These are phyloP conservation scores for Colletotrichum trifolii DNA, from an alignment of 2,329 filamentous ascomycete species.

Conservation along the genomic window DNA sequence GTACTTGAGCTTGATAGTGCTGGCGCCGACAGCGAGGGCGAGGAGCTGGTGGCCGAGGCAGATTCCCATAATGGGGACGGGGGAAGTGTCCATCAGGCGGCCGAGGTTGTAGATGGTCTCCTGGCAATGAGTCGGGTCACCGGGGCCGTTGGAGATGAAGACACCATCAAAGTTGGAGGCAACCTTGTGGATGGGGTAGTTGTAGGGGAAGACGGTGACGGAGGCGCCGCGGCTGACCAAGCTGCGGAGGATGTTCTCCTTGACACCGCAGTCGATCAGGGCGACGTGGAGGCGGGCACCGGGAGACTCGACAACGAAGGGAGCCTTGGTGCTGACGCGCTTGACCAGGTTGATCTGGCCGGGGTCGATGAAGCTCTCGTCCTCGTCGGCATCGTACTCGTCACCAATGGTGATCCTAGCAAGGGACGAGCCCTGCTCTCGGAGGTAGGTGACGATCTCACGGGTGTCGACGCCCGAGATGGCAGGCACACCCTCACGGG, in stretches of 20 bases:
- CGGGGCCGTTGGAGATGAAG: slow-evolving; percentile 98
- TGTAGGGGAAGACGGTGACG: slow-evolving; percentile 93
- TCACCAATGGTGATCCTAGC: slow-evolving; percentile 95
- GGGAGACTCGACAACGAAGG: slow-evolving; percentile 91
- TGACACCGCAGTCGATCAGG: slow-evolving; percentile 97
- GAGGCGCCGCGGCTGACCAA: slow-evolving; percentile 91
- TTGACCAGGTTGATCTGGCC: slow-evolving; percentile 97
- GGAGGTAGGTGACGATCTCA: slow-evolving; percentile 93
- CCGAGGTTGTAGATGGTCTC: slow-evolving; percentile 92
- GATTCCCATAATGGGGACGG: slow-evolving; percentile 96
- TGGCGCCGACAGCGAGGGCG: slow-evolving; percentile 86
- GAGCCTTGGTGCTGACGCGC: slow-evolving; percentile 96
- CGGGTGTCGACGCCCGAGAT: slow-evolving; percentile 98
- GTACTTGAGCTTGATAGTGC: slow-evolving; percentile 98
- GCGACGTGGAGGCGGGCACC: slow-evolving; percentile 90
- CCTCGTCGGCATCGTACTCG: slow-evolving; percentile 98
- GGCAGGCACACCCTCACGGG: slow-evolving; percentile 92
- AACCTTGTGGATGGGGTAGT: slow-evolving; percentile 98
- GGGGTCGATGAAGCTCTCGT: slow-evolving; percentile 94
- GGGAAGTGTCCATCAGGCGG: slow-evolving; percentile 90
- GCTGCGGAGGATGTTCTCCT: slow-evolving; percentile 98
- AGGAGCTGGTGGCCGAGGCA: slow-evolving; percentile 97
- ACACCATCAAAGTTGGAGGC: slow-evolving; percentile 97
- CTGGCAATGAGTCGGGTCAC: slow-evolving; percentile 97
- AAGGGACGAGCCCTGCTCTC: slow-evolving; percentile 95